Evolutionary conservation across 331 rosid species (phyloP), one percentile per base, ranked within the genome.

Genomic region (Pyracantha coccinea): DNA sequence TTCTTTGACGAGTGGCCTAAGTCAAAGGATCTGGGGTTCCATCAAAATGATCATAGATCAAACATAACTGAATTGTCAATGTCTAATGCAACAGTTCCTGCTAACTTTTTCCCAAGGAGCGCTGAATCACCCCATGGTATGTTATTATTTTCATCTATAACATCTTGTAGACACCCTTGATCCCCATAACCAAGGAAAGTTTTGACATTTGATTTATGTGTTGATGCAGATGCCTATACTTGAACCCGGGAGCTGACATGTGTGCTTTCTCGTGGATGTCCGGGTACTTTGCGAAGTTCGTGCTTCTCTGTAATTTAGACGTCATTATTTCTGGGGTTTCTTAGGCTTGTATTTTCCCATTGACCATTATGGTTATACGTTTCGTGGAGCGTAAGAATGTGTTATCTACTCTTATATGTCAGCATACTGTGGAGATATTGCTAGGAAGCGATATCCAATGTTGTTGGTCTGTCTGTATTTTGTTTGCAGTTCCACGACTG

Each of bases 51-150:
- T 10, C 83, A 84, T 66, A 83, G 90, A 80, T 82, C 81, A 82
- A 88, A 86, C 74, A 74, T 89, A 63, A 87, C 92, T 66, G 92
- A 85, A 67, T 89, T 89, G 71, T 87, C 93, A 15, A 91, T 87
- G 55, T 89, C 93, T 58, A 89, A 84, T 78, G 89, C 91, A 4
- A 82, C 79, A 85, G 76, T 86, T 27, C 79, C 96, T 2, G 77
- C 92, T 2, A 85, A 89, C 61, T 82, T 87, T 85, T 88, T 86
- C 57, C 72, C 82, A n/a, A 74, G 88, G 7, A 89, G 85, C 75
- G 82, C 90, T 20, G 83, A 83, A 57, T 87, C 93, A 23, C 92
- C 90, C n/a, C 78, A 76, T 54, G 92, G 96, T 85, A 74, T 7
- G 64, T 65, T 79, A 78, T 47, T 25, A 35, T 35, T 31, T 25